A percentile compares a stretch with the other conserved stretches of the same genome.
phyloP scores from a whole-genome alignment of 2,329 filamentous ascomycete genomes.

The Apiospora arundinis region DNA sequence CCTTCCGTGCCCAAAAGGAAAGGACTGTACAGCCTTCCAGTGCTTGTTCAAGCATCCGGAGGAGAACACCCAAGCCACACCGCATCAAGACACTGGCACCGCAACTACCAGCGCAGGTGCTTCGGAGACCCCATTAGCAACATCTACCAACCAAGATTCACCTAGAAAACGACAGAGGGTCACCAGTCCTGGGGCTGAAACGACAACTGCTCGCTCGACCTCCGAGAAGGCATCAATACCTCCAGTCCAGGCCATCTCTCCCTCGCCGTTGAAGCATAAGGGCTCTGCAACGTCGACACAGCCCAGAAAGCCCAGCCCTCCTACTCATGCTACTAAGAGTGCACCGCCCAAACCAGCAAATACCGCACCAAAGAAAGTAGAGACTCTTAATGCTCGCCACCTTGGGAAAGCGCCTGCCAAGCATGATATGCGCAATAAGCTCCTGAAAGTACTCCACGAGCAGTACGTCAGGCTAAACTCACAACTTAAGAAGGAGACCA shows the following conservation, averaged over 20 bases:
- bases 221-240: constrained; percentile 4
- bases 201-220: not conserved
- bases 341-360: constrained; percentile 25
- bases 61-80: constrained; percentile 27
- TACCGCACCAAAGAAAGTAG: constrained; percentile 43
- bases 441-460: constrained; percentile 68
- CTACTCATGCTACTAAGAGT: constrained; percentile 21
- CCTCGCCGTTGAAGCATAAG: constrained; percentile 20
- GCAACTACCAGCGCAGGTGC: constrained; percentile 24
- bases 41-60: constrained; percentile 56
- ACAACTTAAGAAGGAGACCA: constrained; percentile 60
- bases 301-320: constrained; percentile 2
- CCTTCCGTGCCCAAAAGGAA: constrained; percentile 57
- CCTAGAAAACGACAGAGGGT: constrained; percentile 17
- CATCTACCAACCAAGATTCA: constrained; percentile 25
- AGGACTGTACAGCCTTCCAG: constrained; percentile 54
- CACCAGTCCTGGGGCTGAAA: not conserved
- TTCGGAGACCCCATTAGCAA: constrained; percentile 37
- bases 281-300: not conserved
- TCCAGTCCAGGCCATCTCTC: constrained; percentile 21
- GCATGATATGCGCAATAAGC: constrained; percentile 61
- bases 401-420: constrained; percentile 63
- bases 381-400: constrained; percentile 71
- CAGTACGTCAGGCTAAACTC: constrained; percentile 72
- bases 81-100: constrained; percentile 26